Evolutionary conservation across 331 rosid genomes (phyloP).

Genomic region (Prunus yedoensis): DNA sequence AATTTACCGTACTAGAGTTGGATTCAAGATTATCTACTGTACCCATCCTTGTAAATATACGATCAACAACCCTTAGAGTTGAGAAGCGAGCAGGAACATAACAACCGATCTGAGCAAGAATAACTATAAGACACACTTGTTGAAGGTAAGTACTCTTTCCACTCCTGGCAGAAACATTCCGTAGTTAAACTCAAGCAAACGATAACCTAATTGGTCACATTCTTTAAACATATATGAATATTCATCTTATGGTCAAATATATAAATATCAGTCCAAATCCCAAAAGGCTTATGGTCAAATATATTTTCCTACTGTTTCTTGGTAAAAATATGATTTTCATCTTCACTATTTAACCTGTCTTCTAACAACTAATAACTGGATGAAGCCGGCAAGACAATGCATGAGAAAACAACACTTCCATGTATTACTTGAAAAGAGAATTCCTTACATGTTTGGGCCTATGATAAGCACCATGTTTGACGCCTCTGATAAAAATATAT

Average conservation of each 20-base stretch:
- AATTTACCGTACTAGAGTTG: constrained; percentile 88
- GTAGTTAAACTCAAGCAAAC: constrained; percentile 15
- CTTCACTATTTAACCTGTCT: not conserved
- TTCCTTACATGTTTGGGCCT: constrained; percentile 95
- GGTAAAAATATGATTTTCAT: not conserved
- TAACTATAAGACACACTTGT: constrained; percentile 89
- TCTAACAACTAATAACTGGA: not conserved
- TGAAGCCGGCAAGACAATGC: not conserved
- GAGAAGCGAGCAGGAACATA: constrained; percentile 92
- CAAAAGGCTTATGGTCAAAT: not conserved
- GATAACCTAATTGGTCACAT: not conserved
- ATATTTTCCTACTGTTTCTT: not conserved
- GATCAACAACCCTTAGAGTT: constrained; percentile 85
- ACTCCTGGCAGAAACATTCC: constrained; percentile 65
- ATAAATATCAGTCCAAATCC: not conserved
- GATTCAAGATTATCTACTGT: constrained; percentile 91
- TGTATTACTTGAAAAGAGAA: not conserved
- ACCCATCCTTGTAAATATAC: constrained; percentile 97
- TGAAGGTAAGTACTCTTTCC: constrained; percentile 98
- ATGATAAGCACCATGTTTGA: constrained; percentile 85
- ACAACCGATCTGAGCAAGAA: constrained; percentile 97
- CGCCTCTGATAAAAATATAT: constrained; percentile 85
- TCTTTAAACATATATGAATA: not conserved
- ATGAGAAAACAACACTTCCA: not conserved
- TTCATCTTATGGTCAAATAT: not conserved